Evolutionary conservation across 2,329 filamentous ascomycete genomes (phyloP), one percentile per base, ranked within the genome.

Genomic region (Saccharata proteae): DNA sequence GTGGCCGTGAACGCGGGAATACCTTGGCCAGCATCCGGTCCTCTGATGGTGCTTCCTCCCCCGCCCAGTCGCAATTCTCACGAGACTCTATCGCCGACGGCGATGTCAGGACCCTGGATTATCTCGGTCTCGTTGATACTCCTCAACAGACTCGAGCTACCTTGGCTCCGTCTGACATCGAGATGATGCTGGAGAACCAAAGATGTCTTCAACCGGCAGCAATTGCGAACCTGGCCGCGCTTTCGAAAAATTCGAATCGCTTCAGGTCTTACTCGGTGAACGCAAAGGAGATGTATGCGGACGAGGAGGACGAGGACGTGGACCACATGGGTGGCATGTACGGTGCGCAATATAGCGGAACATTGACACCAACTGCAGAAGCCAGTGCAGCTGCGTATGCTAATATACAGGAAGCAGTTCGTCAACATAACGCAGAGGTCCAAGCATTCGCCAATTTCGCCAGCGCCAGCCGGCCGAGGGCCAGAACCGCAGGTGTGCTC

Each of bases 201-300:
- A 58, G 66, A 33, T 80, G 84, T 41, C 66, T 88, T 19, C 32
- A 30, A n/a, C 26, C 32, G 15, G 77, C 79, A 26, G 80, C 49
- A 34, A 50, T 43, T 38, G 51, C 49, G 26, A 53, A 80, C 47
- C 64, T 88, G 38, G 76, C 77, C 39, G 78, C 82, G 51, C 71
- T 83, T 42, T 79, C 77, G 41, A 80, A 74, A 51, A 80, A 54
- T 25, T 69, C 78, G 26, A 96, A 81, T 54, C 76, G 90, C 31
- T 93, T 96, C 65, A 77, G 90, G 27, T 98, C 90, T 2, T 96
- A 94, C 56, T 98, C 90, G 1, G 90, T 98, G 42, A 98, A 98
- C 57, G 92, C 93, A 34, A 94, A 93, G 58, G 88, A 96, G 54
- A 92, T 90, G 55, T 96, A 96, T 47, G 86, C 81, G 3, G 84